phyloP scores from a whole-genome alignment of 495 filamentous ascomycete species.

The Xylaria telfairii region DNA sequence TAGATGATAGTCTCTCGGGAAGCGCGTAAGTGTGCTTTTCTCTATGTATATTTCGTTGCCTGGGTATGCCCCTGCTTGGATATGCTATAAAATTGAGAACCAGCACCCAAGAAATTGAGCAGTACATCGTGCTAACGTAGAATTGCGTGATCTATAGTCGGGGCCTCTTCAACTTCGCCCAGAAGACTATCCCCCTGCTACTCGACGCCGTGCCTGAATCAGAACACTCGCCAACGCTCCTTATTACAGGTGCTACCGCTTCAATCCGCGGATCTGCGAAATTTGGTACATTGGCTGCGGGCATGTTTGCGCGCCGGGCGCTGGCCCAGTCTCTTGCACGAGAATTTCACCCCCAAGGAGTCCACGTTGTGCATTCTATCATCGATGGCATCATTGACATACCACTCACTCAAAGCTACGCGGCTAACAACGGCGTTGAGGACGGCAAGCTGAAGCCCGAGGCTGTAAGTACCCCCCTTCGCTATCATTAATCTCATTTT shows the following conservation, averaged over 20 bases:
- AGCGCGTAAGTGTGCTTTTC: conserved; percentile 63
- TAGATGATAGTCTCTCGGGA: conserved; percentile 58
- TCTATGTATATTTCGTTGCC: neutral
- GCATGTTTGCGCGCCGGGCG: conserved; percentile 83
- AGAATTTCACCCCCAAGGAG: conserved; percentile 87
- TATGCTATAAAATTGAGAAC: neutral
- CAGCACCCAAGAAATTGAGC: neutral
- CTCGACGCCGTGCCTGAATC: conserved; percentile 58
- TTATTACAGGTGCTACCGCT: conserved; percentile 90
- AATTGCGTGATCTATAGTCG: conserved; percentile 47
- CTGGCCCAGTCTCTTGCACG: conserved; percentile 78
- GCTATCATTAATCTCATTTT: neutral
- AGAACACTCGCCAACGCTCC: conserved; percentile 74
- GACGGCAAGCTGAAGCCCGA: conserved; percentile 83
- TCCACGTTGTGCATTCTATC: conserved; percentile 86
- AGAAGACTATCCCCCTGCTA: conserved; percentile 74
- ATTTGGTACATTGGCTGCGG: conserved; percentile 74
- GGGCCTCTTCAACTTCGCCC: conserved; percentile 81
- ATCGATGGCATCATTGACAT: conserved; percentile 92
- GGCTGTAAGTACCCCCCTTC: conserved; percentile 64
- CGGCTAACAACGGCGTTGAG: conserved; percentile 59
- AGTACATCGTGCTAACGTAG: neutral
- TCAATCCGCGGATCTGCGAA: conserved; percentile 74
- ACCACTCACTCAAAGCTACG: conserved; percentile 67
- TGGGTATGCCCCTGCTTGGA: neutral